Percentiles rank a stretch among this genome's conserved stretches.
phyloP scores from a whole-genome alignment of 106 monocot species.

The Phalaenopsis aphrodite region DNA sequence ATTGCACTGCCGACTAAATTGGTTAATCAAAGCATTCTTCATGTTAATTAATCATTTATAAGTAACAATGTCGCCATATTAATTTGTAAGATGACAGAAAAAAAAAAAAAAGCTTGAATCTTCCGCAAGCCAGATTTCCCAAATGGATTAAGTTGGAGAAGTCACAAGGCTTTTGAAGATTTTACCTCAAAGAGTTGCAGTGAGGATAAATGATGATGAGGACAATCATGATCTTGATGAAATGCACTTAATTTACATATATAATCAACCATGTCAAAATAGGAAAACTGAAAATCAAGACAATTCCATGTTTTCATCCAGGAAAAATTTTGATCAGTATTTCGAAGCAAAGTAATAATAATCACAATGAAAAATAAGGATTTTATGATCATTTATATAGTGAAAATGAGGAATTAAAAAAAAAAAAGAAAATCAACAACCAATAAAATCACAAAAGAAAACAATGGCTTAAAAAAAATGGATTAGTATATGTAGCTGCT shows the following conservation, averaged over 20 bases:
- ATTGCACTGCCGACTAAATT: neutral
- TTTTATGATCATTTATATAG: neutral
- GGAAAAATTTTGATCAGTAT: neutral
- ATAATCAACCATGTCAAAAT: neutral
- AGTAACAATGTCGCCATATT: neutral
- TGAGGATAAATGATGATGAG: neutral
- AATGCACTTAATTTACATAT: constrained; percentile 2
- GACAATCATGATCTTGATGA: neutral
- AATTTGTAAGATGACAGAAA: neutral
- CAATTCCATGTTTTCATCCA: neutral
- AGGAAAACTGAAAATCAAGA: neutral
- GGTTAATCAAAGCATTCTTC: neutral
- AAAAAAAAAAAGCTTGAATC: too few relatives aligned
- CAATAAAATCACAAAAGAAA: neutral
- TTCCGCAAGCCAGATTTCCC: too few relatives aligned
- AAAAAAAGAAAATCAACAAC: neutral
- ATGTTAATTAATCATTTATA: neutral
- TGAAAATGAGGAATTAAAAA: neutral
- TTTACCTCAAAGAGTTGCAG: neutral
- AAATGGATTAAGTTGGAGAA: too few relatives aligned
- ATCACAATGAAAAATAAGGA: neutral
- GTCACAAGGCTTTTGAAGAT: too few relatives aligned
- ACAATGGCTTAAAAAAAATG: neutral
- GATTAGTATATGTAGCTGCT: too few relatives aligned
- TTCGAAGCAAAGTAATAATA: neutral